Base-by-base conservation (phyloP, 176 grass and related monocot genomes). In the Stipa capillata region DNA sequence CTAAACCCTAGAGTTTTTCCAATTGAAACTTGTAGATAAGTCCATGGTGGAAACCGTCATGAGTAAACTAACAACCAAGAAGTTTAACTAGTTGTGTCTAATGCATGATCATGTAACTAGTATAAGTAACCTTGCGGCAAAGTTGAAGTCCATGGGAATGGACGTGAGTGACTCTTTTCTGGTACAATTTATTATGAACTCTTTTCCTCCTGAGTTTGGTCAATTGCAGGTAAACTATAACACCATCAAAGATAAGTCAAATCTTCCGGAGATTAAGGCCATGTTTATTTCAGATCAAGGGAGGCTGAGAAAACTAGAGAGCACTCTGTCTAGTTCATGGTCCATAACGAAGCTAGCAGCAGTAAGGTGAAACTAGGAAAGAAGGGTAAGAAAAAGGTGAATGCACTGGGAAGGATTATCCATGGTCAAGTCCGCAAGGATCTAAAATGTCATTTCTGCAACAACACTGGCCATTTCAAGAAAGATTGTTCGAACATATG, bases 201-300 rank as follows among this genome's bases (percentile, higher is more conserved):
- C 43, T 16, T 42, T 50, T 50, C 41, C 41, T 48, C 4, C 2
- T 35, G 3, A 65, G 11, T 77, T 63, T 27, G 54, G 57, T 11
- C 28, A 33, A 5, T 77, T 77, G 17, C 21, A 67, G 0, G 52
- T 84, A 36, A 77, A 77, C 20, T 84, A 83, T 1, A 84, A 67
- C 8, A 77, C 20, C 63, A 31, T 68, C 9, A 68, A 79, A 35
- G 49, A 79, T 1, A 85, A 85, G 6, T 59, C 16, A 36, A 85
- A 79, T 11, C 29, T 85, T 60, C 60, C 70, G 20, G 42, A 52
- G 13, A 6, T 65, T 3, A 83, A 29, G 41, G 73, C 33, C n/a
- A 76, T 52, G 13, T 9, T 49, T 8, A 28, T 84, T 43, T 42
- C 28, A 5, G 53, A 58, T 3, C 36, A 58, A 51, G 45, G 69